Base-by-base conservation (phyloP, 192 early-diverging fungal species). In the Diversispora eburnea region DNA sequence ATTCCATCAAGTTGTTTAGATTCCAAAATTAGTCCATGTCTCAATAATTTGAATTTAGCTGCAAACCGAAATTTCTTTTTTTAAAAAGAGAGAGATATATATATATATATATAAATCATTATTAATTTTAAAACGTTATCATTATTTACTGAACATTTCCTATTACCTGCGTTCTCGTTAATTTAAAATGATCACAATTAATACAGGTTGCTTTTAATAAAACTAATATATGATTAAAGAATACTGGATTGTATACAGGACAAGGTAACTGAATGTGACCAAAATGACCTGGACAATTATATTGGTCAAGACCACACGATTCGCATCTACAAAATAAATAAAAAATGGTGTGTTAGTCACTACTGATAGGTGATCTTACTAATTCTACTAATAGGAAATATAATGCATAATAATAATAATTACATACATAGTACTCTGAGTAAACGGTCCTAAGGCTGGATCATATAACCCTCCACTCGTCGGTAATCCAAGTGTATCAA, bases 211-310 rank as follows among this genome's bases (percentile, higher is more conserved):
- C 89, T 65, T 92, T 91, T 8, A 99, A 81, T 55, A 97, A 78
- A 75, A 88, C 89, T 80, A 92, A 93, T 81, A 96, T 83, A n/a
- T 93, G 88, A n/a, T 84, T 83, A 78, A 98, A 97, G 77, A 97
- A 93, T 84, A 97, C 87, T 19, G 98, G 91, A 81, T 99, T 97
- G 80, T 94, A 90, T 51, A 91, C 91, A 22, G 93, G 92, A 13
- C 87, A 84, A 12, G 91, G 90, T 22, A 98, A 86, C 72, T 97
- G 93, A 75, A 98, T 96, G 78, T 98, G 95, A 15, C 96, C 95
- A 85, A 96, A 98, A 75, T 98, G 95, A 47, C 96, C 96, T 4
- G 95, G 95, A 75, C 95, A 98, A 49, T 84, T 84, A 74, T 86
- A 90, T 84, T 93, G 83, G 47, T 87, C 87, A 61, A 95, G 84